Percentiles rank a stretch among this genome's conserved stretches.
Conservation (phyloP, 2,329 filamentous ascomycete genomes). For the Pestalotiopsis sp. region DNA sequence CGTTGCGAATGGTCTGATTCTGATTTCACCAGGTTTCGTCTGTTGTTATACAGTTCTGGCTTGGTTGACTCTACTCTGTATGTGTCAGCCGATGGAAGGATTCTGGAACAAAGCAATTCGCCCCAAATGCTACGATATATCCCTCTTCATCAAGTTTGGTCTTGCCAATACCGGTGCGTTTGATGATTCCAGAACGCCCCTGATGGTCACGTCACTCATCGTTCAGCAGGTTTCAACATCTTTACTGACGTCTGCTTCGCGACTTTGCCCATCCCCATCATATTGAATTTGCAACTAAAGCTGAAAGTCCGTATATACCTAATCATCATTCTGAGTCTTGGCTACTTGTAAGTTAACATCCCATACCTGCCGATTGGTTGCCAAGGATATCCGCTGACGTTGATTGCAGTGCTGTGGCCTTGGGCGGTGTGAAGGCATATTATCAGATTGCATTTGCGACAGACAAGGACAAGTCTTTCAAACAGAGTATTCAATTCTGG, state of each 20-base stretch:
- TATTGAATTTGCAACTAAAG: constrained; percentile 41
- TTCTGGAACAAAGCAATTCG: constrained; percentile 2
- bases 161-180: constrained; percentile 19
- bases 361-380: neutral
- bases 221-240: constrained; percentile 36
- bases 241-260: constrained; percentile 44
- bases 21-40: constrained; percentile 17
- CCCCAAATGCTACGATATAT: constrained; percentile 13
- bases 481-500: constrained; percentile 13
- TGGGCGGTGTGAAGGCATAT: constrained; percentile 40
- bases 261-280: constrained; percentile 40
- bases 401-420: constrained; percentile 16
- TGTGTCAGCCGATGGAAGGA: constrained; percentile 17
- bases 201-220: neutral
- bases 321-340: constrained; percentile 40
- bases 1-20: neutral
- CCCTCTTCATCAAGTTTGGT: constrained; percentile 21
- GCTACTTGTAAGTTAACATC: constrained; percentile 30
- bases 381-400: neutral
- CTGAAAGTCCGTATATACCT: constrained; percentile 37
- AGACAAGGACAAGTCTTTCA: constrained; percentile 34
- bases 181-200: neutral
- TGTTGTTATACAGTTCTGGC: constrained; percentile 19
- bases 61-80: constrained; percentile 19
- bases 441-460: constrained; percentile 34